Conservation (phyloP, 129 eudicot species). For the Cynara cardunculus region DNA sequence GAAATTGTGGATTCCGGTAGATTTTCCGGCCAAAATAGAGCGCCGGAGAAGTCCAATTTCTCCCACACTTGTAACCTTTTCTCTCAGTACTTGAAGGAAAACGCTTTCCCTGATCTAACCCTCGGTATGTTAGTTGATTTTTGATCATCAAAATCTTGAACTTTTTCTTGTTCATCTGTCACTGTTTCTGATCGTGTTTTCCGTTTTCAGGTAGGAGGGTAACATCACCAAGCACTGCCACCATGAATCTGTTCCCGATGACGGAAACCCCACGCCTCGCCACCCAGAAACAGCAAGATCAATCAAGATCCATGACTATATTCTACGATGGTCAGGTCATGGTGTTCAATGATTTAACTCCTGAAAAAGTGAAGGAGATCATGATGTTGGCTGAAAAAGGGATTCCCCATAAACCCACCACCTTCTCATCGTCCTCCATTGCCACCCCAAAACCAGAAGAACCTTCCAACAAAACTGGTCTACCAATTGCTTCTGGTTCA, state of each 20-base stretch:
- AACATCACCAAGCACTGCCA: constrained; percentile 24
- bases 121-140: constrained; percentile 30
- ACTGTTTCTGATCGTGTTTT: background rate
- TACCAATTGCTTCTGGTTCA: constrained; percentile 34
- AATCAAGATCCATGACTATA: constrained; percentile 57
- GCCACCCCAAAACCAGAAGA: constrained; percentile 36
- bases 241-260: constrained; percentile 56
- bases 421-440: constrained; percentile 10
- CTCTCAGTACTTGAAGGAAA: constrained; percentile 85
- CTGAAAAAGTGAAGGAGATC: constrained; percentile 73
- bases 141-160: background rate
- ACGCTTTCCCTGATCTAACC: constrained; percentile 60
- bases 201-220: constrained; percentile 20
- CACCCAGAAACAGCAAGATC: constrained; percentile 15
- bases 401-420: constrained; percentile 11
- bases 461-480: constrained; percentile 16
- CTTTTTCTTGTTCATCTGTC: background rate
- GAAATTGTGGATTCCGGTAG: constrained; percentile 66
- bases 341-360: constrained; percentile 73
- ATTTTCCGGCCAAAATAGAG: constrained; percentile 44
- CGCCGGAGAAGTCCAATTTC: constrained; percentile 53
- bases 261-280: constrained; percentile 16
- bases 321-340: constrained; percentile 85
- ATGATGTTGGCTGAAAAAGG: constrained; percentile 60
- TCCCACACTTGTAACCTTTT: constrained; percentile 66